These are phyloP conservation scores for Stipa capillata DNA, from an alignment of 176 grass and related monocot genomes.

Conservation along the genomic window DNA sequence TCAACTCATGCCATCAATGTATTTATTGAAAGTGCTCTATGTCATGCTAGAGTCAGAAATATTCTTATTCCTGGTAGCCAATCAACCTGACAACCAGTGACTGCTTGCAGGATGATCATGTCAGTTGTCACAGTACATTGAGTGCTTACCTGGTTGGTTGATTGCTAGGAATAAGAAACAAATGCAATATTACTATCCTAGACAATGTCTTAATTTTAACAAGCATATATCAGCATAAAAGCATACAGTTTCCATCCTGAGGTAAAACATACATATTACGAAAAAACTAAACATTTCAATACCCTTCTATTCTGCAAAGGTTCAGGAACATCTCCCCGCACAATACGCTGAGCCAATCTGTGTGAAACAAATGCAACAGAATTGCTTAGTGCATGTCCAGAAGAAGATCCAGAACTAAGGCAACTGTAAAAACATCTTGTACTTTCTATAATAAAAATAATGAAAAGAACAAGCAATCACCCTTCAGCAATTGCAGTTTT, in stretches of 20 bases:
- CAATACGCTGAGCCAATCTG: constrained; percentile 88
- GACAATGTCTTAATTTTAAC: not conserved
- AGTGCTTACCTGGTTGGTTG: not conserved
- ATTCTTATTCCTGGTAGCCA: not conserved
- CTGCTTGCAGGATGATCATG: not conserved
- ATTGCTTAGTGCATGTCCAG: not conserved
- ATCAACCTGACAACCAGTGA: not conserved
- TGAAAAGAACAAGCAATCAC: constrained; percentile 24
- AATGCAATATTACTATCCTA: not conserved
- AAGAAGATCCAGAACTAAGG: not conserved
- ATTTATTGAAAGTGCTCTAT: not conserved
- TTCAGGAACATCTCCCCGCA: constrained; percentile 93
- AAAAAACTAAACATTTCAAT: constrained; percentile 3
- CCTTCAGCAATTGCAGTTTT: constrained; percentile 98
- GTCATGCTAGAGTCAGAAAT: not conserved
- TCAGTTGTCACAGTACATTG: not conserved
- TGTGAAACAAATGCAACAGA: constrained; percentile 6
- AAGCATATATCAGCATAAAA: not conserved
- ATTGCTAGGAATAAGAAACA: not conserved
- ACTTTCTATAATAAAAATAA: not conserved
- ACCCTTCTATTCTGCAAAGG: constrained; percentile 87
- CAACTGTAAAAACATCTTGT: not conserved
- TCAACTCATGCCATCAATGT: not conserved
- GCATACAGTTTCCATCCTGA: not conserved
- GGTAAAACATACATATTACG: not conserved